phyloP scores from a whole-genome alignment of 2,329 filamentous ascomycete genomes.

The Sclerotinia subarctica region DNA sequence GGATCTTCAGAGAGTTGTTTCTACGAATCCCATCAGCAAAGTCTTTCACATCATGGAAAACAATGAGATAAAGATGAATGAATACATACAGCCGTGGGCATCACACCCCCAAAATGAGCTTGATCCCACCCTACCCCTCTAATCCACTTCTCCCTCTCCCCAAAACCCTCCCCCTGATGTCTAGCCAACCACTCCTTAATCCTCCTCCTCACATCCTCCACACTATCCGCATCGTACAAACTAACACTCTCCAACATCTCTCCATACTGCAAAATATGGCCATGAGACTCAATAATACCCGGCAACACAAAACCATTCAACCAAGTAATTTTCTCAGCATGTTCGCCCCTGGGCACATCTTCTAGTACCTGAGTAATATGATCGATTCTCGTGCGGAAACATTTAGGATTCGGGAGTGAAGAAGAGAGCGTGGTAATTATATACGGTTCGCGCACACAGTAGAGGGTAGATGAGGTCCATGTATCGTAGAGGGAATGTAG shows the following conservation, averaged over 20 bases:
- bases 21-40: conserved; percentile 22
- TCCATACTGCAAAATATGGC: conserved; percentile 63
- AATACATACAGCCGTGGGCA: conserved; percentile 58
- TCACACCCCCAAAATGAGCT: conserved; percentile 54
- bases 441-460: conserved; percentile 34
- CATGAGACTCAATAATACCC: conserved; percentile 69
- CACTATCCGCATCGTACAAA: conserved; percentile 56
- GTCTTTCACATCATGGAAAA: background rate
- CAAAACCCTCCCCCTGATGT: conserved; percentile 50
- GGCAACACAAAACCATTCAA: conserved; percentile 57
- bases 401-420: conserved; percentile 44
- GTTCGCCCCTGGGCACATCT: conserved; percentile 33
- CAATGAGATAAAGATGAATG: conserved; percentile 40
- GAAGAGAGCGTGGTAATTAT: conserved; percentile 45
- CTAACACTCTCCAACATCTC: conserved; percentile 65
- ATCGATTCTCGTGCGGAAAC: conserved; percentile 55
- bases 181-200: conserved; percentile 50
- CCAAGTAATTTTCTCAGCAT: conserved; percentile 35
- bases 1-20: conserved; percentile 54
- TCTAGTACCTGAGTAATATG: conserved; percentile 50
- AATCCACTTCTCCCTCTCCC: conserved; percentile 55
- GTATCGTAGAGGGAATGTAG: conserved; percentile 16
- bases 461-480: conserved; percentile 24
- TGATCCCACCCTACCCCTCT: conserved; percentile 71
- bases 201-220: conserved; percentile 52